Evolutionary conservation across 352 stramenopile genomes (phyloP).

Genomic region (Achlya hypogyna): DNA sequence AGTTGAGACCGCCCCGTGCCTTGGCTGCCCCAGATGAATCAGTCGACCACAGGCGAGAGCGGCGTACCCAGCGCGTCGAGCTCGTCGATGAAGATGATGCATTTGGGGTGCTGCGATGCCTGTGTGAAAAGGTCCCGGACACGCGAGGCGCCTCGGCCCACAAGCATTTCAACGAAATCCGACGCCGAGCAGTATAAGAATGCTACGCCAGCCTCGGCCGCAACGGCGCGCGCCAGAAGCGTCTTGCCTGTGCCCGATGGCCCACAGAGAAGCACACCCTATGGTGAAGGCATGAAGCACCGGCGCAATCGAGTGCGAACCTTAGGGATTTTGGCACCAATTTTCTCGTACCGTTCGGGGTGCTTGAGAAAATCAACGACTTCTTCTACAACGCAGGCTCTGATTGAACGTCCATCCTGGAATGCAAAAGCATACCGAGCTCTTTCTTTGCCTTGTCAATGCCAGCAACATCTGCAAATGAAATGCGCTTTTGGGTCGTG

Average conservation of each 20-base stretch:
- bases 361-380: conserved; percentile 93
- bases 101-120: conserved; percentile 89
- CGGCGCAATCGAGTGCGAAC: not conserved
- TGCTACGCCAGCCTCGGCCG: conserved; percentile 88
- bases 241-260: conserved; percentile 94
- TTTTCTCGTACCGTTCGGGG: conserved; percentile 85
- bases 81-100: conserved; percentile 98
- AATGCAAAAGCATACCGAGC: conserved; percentile 34
- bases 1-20: conserved; percentile 75
- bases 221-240: conserved; percentile 86
- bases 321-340: conserved; percentile 88
- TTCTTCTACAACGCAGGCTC: conserved; percentile 37
- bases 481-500: conserved; percentile 36
- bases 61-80: conserved; percentile 87
- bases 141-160: conserved; percentile 88
- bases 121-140: conserved; percentile 92
- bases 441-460: conserved; percentile 92
- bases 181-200: conserved; percentile 94
- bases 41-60: conserved; percentile 19
- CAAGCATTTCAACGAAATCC: conserved; percentile 97
- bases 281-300: not conserved
- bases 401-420: not conserved
- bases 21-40: conserved; percentile 29
- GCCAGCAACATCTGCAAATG: conserved; percentile 90
- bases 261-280: conserved; percentile 89